A percentile compares a stretch with the other conserved stretches of the same genome.
Conservation (phyloP, 352 stramenopile species). For the Phytophthora agathidicida region DNA sequence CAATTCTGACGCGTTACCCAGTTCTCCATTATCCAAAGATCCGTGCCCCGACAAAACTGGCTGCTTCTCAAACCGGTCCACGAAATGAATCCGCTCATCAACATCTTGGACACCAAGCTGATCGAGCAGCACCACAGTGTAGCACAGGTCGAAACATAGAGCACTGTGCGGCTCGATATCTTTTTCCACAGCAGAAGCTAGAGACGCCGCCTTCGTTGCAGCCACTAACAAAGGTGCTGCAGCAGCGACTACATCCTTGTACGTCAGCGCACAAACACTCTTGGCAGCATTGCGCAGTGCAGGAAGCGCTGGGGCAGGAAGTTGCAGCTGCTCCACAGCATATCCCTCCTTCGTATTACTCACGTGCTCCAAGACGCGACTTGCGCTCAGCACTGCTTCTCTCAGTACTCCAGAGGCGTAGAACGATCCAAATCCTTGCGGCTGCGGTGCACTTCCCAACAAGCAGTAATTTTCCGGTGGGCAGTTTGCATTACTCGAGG, state of each 20-base stretch:
- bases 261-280: conserved; percentile 42
- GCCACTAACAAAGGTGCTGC: neutral
- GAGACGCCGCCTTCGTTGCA: neutral
- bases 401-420: conserved; percentile 54
- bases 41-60: conserved; percentile 18
- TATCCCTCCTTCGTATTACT: conserved; percentile 14
- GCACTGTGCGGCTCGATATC: conserved; percentile 23
- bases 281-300: conserved; percentile 42
- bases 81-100: conserved; percentile 62
- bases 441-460: conserved; percentile 51
- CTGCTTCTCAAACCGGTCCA: conserved; percentile 49
- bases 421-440: conserved; percentile 46
- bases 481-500: conserved; percentile 59
- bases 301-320: conserved; percentile 55
- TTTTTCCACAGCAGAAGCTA: conserved; percentile 1
- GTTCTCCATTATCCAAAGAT: neutral
- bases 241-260: conserved; percentile 23
- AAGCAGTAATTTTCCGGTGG: conserved; percentile 58
- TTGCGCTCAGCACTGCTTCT: conserved; percentile 30
- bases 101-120: conserved; percentile 56
- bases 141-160: conserved; percentile 70
- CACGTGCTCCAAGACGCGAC: conserved; percentile 37
- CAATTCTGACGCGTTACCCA: conserved; percentile 35
- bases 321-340: conserved; percentile 29
- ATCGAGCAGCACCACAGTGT: conserved; percentile 64